Conservation (phyloP, 805 yeast genomes). For the Helenozyma baotianmanensis region DNA sequence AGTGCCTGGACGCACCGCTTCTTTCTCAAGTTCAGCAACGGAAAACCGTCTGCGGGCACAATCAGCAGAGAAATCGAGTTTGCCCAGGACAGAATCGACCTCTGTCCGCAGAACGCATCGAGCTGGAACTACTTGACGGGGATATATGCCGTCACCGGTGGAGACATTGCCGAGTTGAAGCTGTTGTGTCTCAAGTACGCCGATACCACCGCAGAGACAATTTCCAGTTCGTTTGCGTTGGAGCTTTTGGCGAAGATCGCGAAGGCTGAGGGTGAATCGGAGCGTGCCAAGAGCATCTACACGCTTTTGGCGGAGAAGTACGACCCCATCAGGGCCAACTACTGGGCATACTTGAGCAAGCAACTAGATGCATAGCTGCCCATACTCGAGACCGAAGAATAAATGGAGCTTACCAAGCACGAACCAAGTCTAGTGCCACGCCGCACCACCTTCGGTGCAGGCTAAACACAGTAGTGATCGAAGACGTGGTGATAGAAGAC, state of each 20-base stretch:
- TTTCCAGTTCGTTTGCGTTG: constrained; percentile 12
- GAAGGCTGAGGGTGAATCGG: constrained; percentile 19
- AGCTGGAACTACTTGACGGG: constrained; percentile 83
- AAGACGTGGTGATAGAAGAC: too few relatives aligned
- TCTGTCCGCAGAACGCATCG: constrained; percentile 77
- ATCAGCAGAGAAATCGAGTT: constrained; percentile 50
- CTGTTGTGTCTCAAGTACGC: constrained; percentile 44
- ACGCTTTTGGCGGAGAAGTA: constrained; percentile 46
- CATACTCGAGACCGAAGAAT: too few relatives aligned
- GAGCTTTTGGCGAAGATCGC: constrained; percentile 46
- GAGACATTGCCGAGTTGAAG: constrained; percentile 36
- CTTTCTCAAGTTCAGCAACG: constrained; percentile 45
- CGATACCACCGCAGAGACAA: constrained; percentile 13
- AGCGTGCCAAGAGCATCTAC: constrained; percentile 42
- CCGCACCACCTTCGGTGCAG: too few relatives aligned
- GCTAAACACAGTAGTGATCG: too few relatives aligned
- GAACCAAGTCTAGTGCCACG: too few relatives aligned
- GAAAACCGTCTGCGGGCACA: too few relatives aligned
- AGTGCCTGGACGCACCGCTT: constrained; percentile 91
- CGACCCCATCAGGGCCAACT: constrained; percentile 59
- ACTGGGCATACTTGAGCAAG: constrained; percentile 51
- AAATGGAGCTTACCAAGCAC: too few relatives aligned
- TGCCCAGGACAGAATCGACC: constrained; percentile 43
- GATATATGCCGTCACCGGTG: constrained; percentile 28
- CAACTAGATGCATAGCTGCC: too few relatives aligned